Evolutionary conservation across 2,329 filamentous ascomycete species (phyloP), one percentile per base, ranked within the genome.

Genomic region (Alternaria dauci): DNA sequence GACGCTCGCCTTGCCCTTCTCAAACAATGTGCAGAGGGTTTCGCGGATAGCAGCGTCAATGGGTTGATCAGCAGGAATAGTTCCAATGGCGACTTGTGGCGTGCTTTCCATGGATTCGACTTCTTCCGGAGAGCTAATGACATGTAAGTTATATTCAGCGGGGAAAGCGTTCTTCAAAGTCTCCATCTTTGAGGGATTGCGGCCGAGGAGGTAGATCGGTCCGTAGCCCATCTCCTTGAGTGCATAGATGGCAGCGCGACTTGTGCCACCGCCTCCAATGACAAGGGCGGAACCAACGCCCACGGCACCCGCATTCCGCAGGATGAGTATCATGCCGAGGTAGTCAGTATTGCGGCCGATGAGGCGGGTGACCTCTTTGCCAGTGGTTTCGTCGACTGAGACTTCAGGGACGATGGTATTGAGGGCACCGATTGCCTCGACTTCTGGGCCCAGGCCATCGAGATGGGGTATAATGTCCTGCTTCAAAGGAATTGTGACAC

Each of bases 301-400:
- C 64, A 71, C 71, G 6, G 73, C 76, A 8, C 92, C 92, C 2
- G 88, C 89, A 42, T 87, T 87, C 58, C 86, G 87, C 20, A 99
- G 86, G 4, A 92, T 89, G 68, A 91, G 87, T 2, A 91, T 88
- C 88, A 99, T 99, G 63, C 95, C 95, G 72, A 88, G 86, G 91
- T 93, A 99, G 81, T 99, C 95, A 12, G 95, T 99, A 79, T 99
- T 99, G 76, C 94, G 91, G 43, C 95, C 95, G 16, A 91, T 78
- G 3, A 98, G 86, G 4, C 83, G 85, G 43, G 65, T 81, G 18
- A 70, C 61, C 51, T 71, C 79, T 55, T 82, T 78, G 4, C 80
- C 82, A 3, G 77, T 81, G 8, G 59, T 68, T 16, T 69, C 72
- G 8, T 80, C 75, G 26, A 75, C 74, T 14, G 67, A 67, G 5